Evolutionary conservation across 2,329 filamentous ascomycete genomes (phyloP), one percentile per base, ranked within the genome.

Genomic region (Paecilomyces formosus): DNA sequence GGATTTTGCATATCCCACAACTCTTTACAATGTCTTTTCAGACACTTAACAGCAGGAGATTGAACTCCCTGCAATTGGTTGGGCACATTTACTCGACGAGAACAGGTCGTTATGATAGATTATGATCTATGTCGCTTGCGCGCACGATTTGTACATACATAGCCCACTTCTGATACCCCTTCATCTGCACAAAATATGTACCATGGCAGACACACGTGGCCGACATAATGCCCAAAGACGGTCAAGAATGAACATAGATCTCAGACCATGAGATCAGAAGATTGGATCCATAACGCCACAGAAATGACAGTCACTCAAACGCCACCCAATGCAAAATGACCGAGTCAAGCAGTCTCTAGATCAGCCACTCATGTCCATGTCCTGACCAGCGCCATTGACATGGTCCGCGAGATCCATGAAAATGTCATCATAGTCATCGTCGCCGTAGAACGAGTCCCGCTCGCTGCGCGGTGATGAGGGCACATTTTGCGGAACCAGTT

Each of bases 341-440:
- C 21, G 54, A n/a, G 24, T 35, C 9, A 2, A 39, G 51, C 13
- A 53, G 28, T 39, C 50, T 53, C 53, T 52, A 26, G 24, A 31
- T 63, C 55, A 60, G 18, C 62, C 59, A 49, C 61, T 53, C 68
- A 73, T 73, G 60, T 77, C 74, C 72, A 76, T 76, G 58, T 72
- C 70, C 58, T 72, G 69, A 53, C 54, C n/a, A 24, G 54, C 22
- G 3, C 55, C 53, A 13, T 72, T 67, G 54, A 80, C 75, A 60
- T 79, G 73, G n/a, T 81, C 78, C 55, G 85, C 72, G 39, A 89
- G 69, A 63, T 90, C 85, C 76, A 84, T 82, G 69, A 96, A 86
- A 7, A 86, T 74, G 61, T 75, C 74, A 64, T 86, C 82, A 65
- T 85, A 86, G 61, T 85, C 83, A n/a, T 84, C 82, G 61, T 85